phyloP scores from a whole-genome alignment of 306 rosid species.

The Quercus agrifolia region DNA sequence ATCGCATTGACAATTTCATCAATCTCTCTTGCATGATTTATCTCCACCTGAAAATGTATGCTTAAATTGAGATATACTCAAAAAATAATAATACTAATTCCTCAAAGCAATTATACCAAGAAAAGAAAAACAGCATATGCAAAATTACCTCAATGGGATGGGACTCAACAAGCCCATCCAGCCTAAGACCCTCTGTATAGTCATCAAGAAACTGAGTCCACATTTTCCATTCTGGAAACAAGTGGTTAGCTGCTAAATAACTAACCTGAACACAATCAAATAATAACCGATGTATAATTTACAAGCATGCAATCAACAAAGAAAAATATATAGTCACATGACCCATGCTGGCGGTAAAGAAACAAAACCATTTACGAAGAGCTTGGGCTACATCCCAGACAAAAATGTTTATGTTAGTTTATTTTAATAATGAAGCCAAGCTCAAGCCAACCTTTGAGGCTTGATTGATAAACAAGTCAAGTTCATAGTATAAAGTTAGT shows the following conservation, averaged over 20 bases:
- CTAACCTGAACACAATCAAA: conserved; percentile 59
- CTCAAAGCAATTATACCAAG: neutral
- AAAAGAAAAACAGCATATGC: neutral
- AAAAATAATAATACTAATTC: conserved; percentile 4
- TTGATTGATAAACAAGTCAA: no score
- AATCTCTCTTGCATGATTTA: conserved; percentile 84
- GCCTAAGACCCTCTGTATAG: conserved; percentile 59
- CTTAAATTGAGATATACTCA: neutral
- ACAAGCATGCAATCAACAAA: conserved; percentile 2
- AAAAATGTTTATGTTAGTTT: no score
- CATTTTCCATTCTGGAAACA: conserved; percentile 90
- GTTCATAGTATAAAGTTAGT: no score
- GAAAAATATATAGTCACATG: neutral
- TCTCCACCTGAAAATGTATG: conserved; percentile 64
- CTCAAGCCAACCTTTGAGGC: no score
- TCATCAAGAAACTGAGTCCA: conserved; percentile 96
- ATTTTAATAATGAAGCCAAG: no score
- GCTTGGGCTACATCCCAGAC: no score
- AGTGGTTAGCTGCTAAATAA: conserved; percentile 78
- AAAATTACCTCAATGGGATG: conserved; percentile 88
- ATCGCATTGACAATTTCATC: conserved; percentile 93
- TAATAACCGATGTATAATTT: neutral
- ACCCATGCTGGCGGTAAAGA: neutral
- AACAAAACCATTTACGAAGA: no score
- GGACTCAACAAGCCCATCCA: conserved; percentile 90